A percentile compares a stretch with the other conserved stretches of the same genome.
Conservation (phyloP, 139 green algal species). For the Nannochloris sp. region DNA sequence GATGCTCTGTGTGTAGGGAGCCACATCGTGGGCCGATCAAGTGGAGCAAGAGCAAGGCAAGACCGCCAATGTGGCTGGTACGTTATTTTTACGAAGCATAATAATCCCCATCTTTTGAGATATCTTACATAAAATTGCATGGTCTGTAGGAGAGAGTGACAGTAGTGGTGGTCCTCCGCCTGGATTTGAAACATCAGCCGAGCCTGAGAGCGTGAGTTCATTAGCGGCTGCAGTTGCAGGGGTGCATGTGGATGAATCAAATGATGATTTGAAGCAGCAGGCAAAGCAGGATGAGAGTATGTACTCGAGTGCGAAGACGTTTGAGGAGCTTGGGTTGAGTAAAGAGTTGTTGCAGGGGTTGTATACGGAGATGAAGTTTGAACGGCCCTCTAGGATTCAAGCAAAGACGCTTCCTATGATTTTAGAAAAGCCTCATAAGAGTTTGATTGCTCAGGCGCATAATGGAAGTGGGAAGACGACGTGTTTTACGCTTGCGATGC, state of each 20-base stretch:
- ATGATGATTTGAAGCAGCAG: conserved; percentile 38
- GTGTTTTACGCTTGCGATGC: conserved; percentile 96
- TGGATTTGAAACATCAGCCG: conserved; percentile 27
- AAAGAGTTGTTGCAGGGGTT: conserved; percentile 76
- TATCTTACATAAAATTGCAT: neutral
- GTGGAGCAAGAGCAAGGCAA: conserved; percentile 11
- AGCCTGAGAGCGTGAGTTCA: neutral
- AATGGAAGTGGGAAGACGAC: conserved; percentile 98
- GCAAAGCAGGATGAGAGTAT: conserved; percentile 42
- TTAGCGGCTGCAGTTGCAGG: conserved; percentile 8
- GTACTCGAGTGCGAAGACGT: conserved; percentile 68
- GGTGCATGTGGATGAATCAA: conserved; percentile 44
- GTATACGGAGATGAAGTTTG: conserved; percentile 99
- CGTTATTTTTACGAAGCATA: too few species aligned
- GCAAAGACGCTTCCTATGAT: conserved; percentile 95
- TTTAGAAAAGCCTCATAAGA: conserved; percentile 68
- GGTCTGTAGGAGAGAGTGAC: neutral
- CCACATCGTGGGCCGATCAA: conserved; percentile 12
- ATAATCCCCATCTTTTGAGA: too few species aligned
- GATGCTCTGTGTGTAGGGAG: too few species aligned
- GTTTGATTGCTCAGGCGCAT: conserved; percentile 90
- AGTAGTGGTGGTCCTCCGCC: conserved; percentile 23
- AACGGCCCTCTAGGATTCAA: conserved; percentile 77
- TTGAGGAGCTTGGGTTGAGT: conserved; percentile 78
- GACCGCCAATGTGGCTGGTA: neutral